phyloP scores from a whole-genome alignment of 1,284 basidiomycete species.

The Agroathelia rolfsii region DNA sequence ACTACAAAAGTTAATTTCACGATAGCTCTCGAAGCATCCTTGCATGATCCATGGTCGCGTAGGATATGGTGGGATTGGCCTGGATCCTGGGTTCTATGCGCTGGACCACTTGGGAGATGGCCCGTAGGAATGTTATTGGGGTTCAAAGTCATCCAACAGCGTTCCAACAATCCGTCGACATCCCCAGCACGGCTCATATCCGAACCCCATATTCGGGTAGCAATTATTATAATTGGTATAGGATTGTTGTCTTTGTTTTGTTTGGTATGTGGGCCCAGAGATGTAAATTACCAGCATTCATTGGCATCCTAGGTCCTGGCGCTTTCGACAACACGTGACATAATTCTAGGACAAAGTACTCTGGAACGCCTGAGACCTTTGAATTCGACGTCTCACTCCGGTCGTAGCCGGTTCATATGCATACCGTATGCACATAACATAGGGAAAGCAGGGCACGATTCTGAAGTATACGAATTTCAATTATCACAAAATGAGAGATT shows the following conservation, averaged over 20 bases:
- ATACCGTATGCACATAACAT: constrained; percentile 8
- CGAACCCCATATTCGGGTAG: constrained; percentile 29
- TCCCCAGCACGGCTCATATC: constrained; percentile 21
- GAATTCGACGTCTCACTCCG: constrained; percentile 2
- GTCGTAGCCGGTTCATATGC: constrained; percentile 10
- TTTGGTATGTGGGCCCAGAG: constrained; percentile 22
- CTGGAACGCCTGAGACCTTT: constrained; percentile 20
- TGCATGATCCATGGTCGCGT: constrained; percentile 23
- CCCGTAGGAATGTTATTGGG: constrained; percentile 32
- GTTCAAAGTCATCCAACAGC: constrained; percentile 22
- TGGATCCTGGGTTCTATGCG: constrained; percentile 39
- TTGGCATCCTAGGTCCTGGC: constrained; percentile 18
- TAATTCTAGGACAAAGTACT: constrained; percentile 25
- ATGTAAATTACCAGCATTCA: constrained; percentile 2
- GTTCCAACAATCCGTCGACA: constrained; percentile 7
- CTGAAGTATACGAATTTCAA: constrained; percentile 11
- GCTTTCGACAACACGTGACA: constrained; percentile 17
- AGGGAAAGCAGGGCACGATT: constrained; percentile 2
- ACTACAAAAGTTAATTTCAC: constrained; percentile 23
- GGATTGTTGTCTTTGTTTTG: constrained; percentile 28
- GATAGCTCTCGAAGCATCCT: constrained; percentile 26
- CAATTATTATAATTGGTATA: constrained; percentile 18
- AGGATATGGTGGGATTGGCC: constrained; percentile 38
- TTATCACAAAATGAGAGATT: constrained; percentile 24
- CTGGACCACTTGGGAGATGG: constrained; percentile 38